A percentile compares a stretch with the other conserved stretches of the same genome.
These are phyloP conservation scores for Penicillium ucsense DNA, from an alignment of 495 filamentous ascomycete genomes.

Conservation along the genomic window DNA sequence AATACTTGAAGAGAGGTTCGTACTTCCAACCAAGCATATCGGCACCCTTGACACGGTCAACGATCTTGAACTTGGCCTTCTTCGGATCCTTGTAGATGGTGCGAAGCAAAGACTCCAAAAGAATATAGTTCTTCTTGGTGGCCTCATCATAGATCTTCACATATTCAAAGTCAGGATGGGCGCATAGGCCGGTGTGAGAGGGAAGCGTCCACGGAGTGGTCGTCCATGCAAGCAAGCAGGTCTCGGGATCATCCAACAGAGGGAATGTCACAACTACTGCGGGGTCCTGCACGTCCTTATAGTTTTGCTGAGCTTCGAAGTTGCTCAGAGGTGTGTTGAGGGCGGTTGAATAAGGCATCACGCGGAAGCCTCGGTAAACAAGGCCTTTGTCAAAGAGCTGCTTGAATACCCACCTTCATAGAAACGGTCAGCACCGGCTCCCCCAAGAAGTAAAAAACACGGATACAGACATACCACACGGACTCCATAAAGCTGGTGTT, in stretches of 20 bases:
- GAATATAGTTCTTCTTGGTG: slow-evolving; percentile 75
- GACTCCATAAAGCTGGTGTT: slow-evolving; percentile 92
- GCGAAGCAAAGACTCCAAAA: slow-evolving; percentile 73
- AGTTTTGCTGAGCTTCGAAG: slow-evolving; percentile 90
- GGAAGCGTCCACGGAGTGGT: slow-evolving; percentile 96
- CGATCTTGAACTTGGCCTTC: slow-evolving; percentile 89
- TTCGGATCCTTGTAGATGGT: slow-evolving; percentile 95
- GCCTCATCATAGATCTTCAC: slow-evolving; percentile 80
- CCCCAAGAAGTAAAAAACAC: neutral
- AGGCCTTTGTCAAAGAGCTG: slow-evolving; percentile 79
- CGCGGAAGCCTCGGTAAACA: slow-evolving; percentile 79
- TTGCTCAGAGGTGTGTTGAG: slow-evolving; percentile 86
- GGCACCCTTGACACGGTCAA: slow-evolving; percentile 73
- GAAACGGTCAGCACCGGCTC: neutral
- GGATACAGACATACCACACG: slow-evolving; percentile 50
- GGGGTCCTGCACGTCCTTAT: slow-evolving; percentile 87
- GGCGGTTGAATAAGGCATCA: slow-evolving; percentile 93
- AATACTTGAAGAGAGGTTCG: slow-evolving; percentile 85
- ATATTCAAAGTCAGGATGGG: slow-evolving; percentile 87
- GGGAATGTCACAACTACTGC: slow-evolving; percentile 89
- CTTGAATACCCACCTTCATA: slow-evolving; percentile 5
- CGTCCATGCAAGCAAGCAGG: slow-evolving; percentile 78
- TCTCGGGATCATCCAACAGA: slow-evolving; percentile 62
- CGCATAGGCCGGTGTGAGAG: slow-evolving; percentile 71
- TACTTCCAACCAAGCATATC: slow-evolving; percentile 92